Percentiles rank a stretch among this genome's conserved stretches.
Conservation (phyloP, 345 rosid species). For the Pistacia atlantica region DNA sequence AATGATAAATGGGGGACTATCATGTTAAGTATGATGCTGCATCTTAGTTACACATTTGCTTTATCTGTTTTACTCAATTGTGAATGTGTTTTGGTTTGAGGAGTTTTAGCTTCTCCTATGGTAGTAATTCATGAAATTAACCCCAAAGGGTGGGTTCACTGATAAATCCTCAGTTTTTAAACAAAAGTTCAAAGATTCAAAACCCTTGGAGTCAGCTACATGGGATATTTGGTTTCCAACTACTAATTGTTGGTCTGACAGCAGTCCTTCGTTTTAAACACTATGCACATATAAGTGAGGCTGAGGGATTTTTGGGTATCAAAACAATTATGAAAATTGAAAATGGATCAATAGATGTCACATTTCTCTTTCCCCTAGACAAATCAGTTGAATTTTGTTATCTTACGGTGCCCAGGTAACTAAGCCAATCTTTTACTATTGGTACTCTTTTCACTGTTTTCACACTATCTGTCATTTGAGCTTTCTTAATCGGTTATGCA, state of each 20-base stretch:
- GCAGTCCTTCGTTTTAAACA: not conserved
- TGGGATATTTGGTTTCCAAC: not conserved
- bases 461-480: constrained; percentile 5
- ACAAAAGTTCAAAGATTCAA: no score
- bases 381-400: not conserved
- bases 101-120: not conserved
- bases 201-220: not conserved
- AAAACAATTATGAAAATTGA: not conserved
- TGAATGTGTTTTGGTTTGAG: not conserved
- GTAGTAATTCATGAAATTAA: not conserved
- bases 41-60: not conserved
- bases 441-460: not conserved
- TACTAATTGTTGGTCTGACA: not conserved
- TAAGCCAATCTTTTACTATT: not conserved
- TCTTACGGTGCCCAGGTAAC: not conserved
- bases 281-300: not conserved
- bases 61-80: not conserved
- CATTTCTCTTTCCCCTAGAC: not conserved
- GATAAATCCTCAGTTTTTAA: no score
- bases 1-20: not conserved
- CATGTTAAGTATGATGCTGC: not conserved
- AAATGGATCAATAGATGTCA: constrained; percentile 1
- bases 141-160: no score
- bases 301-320: not conserved
- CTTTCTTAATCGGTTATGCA: constrained; percentile 39